phyloP scores from a whole-genome alignment of 116 monocot genomes.

The Zostera marina region DNA sequence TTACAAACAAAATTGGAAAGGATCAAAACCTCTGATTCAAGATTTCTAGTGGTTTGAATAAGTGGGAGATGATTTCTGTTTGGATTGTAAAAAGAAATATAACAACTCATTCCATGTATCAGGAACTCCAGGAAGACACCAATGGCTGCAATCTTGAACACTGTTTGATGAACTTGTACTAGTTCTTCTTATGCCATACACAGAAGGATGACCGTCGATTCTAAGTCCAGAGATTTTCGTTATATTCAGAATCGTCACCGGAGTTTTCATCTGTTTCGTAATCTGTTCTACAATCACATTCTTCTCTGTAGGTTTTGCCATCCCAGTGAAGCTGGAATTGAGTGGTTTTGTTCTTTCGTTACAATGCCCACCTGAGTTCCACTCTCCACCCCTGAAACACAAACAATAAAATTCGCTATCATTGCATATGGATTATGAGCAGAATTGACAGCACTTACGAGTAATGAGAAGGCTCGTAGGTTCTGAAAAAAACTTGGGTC shows the following conservation, averaged over 20 bases:
- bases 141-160: conserved; percentile 83
- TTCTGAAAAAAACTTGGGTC: conserved; percentile 84
- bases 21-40: too few species aligned
- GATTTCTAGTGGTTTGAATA: too few species aligned
- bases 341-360: conserved; percentile 43
- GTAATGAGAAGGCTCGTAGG: conserved; percentile 84
- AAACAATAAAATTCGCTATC: too few species aligned
- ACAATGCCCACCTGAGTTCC: conserved; percentile 98
- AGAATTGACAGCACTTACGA: conserved; percentile 14
- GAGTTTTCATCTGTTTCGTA: conserved; percentile 53
- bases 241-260: conserved; percentile 62
- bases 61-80: not conserved
- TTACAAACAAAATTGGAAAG: too few species aligned
- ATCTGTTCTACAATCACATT: conserved; percentile 48
- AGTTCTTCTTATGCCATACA: conserved; percentile 36
- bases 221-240: conserved; percentile 55
- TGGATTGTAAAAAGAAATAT: conserved; percentile 6
- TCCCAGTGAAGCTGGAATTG: conserved; percentile 17
- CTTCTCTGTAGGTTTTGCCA: conserved; percentile 16
- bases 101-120: conserved; percentile 14
- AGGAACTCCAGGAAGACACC: conserved; percentile 77
- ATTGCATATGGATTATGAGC: not conserved
- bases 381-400: conserved; percentile 54
- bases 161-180: conserved; percentile 2
- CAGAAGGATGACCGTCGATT: conserved; percentile 78